Percentiles rank a stretch among this genome's conserved stretches.
phyloP scores from a whole-genome alignment of 108 stramenopile species.

The Fragilariopsis cylindrus region DNA sequence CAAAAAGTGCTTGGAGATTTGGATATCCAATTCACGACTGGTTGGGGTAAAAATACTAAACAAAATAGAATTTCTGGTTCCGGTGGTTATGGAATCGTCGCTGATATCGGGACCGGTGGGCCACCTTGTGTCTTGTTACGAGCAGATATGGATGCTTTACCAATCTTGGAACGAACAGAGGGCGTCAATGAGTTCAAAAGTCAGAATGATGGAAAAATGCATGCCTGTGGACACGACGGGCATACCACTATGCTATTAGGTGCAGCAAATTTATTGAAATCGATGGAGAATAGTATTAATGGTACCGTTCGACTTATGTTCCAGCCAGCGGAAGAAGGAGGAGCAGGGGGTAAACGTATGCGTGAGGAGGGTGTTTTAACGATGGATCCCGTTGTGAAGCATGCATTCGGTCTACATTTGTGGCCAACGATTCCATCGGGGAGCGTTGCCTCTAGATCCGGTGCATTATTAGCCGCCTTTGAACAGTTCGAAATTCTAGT shows the following conservation, averaged over 20 bases:
- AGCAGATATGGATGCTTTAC: slow-evolving; percentile 95
- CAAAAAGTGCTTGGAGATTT: slow-evolving; percentile 55
- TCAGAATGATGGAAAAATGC: slow-evolving; percentile 71
- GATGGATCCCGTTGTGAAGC: slow-evolving; percentile 52
- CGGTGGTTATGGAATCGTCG: slow-evolving; percentile 82
- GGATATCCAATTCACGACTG: slow-evolving; percentile 56
- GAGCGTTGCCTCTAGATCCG: slow-evolving; percentile 69
- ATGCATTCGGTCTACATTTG: slow-evolving; percentile 87
- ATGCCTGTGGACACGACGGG: slow-evolving; percentile 96
- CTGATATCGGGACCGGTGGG: slow-evolving; percentile 71
- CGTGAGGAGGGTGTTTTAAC: slow-evolving; percentile 81
- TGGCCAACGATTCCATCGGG: slow-evolving; percentile 77
- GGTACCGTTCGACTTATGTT: slow-evolving; percentile 71
- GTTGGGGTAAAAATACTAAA: slow-evolving; percentile 75
- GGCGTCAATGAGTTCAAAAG: slow-evolving; percentile 56
- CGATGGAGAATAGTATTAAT: slow-evolving; percentile 49
- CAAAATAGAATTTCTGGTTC: slow-evolving; percentile 43
- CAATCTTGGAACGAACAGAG: slow-evolving; percentile 74
- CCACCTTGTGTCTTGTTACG: slow-evolving; percentile 77
- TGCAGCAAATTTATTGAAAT: slow-evolving; percentile 71
- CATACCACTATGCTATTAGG: slow-evolving; percentile 91
- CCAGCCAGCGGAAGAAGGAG: slow-evolving; percentile 92
- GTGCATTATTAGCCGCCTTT: slow-evolving; percentile 79
- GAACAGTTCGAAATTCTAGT: slow-evolving; percentile 84
- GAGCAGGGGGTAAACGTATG: slow-evolving; percentile 89